A percentile compares a stretch with the other conserved stretches of the same genome.
Conservation (phyloP, 371 early-diverging fungal genomes). For the Nosema bombycis region DNA sequence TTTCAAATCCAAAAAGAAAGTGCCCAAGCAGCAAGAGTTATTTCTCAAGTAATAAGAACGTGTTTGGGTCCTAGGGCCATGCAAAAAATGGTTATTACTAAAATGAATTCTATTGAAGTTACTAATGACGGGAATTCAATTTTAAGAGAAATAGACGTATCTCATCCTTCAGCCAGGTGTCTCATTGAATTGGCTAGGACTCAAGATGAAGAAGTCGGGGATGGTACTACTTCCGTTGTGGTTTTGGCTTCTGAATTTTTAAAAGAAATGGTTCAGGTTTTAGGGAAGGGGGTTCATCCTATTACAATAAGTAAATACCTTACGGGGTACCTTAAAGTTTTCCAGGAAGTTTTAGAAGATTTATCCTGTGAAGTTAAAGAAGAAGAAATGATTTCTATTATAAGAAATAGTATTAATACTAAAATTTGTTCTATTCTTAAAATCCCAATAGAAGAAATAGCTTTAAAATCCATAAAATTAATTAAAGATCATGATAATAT, state of each 20-base stretch:
- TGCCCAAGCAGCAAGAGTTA: conserved; percentile 65
- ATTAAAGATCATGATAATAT: conserved; percentile 69
- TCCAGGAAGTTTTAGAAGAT: conserved; percentile 73
- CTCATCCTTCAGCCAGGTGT: conserved; percentile 96
- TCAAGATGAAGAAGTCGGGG: conserved; percentile 99
- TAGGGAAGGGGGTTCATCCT: conserved; percentile 92
- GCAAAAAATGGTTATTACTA: conserved; percentile 98
- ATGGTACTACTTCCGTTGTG: conserved; percentile 97
- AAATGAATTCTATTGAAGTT: conserved; percentile 96
- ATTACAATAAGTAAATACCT: conserved; percentile 85
- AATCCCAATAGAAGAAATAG: conserved; percentile 88
- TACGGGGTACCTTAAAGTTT: conserved; percentile 82
- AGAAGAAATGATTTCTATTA: conserved; percentile 77
- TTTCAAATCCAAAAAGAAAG: conserved; percentile 50
- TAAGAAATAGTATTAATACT: conserved; percentile 84
- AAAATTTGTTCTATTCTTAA: conserved; percentile 88
- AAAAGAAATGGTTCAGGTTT: conserved; percentile 47
- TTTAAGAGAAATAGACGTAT: conserved; percentile 94
- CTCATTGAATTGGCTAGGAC: conserved; percentile 97
- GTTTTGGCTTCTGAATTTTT: conserved; percentile 69
- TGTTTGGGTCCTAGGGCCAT: conserved; percentile 97
- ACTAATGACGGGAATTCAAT: conserved; percentile 99
- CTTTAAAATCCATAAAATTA: conserved; percentile 83
- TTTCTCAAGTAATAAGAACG: conserved; percentile 91
- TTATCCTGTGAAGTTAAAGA: conserved; percentile 75